Evolutionary conservation across 192 early-diverging fungal genomes (phyloP).

Genomic region (Spizellomyces sp.): DNA sequence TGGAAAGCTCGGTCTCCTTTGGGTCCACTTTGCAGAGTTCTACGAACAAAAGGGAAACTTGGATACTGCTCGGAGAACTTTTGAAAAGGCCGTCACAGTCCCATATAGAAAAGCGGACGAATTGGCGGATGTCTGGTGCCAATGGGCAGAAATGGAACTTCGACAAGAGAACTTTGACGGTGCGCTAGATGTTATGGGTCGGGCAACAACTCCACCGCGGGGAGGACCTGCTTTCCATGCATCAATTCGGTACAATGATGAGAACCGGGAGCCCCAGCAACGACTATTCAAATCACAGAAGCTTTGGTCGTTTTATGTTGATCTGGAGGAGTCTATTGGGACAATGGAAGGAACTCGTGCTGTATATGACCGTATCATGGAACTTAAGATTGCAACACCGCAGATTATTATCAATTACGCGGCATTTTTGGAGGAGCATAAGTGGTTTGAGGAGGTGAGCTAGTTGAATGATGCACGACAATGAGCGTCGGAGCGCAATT

Average conservation of each 20-base stretch:
- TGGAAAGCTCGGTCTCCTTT: constrained; percentile 80
- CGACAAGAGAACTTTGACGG: constrained; percentile 59
- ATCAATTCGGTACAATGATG: constrained; percentile 74
- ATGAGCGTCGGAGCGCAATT: not conserved
- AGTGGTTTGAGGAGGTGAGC: constrained; percentile 86
- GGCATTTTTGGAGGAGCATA: constrained; percentile 82
- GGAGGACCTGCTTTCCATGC: constrained; percentile 38
- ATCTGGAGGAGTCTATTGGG: constrained; percentile 91
- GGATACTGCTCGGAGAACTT: constrained; percentile 71
- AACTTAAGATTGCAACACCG: constrained; percentile 91
- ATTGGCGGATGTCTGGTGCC: constrained; percentile 85
- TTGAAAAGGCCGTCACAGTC: constrained; percentile 84
- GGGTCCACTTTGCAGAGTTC: constrained; percentile 82
- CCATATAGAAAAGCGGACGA: constrained; percentile 79
- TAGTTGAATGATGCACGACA: no score
- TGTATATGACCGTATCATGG: constrained; percentile 91
- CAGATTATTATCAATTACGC: constrained; percentile 97
- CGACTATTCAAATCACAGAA: constrained; percentile 86
- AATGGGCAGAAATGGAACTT: constrained; percentile 88
- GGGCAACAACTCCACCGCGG: constrained; percentile 73
- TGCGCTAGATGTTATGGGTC: constrained; percentile 81
- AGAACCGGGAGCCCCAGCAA: constrained; percentile 70
- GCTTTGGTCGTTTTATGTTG: constrained; percentile 93
- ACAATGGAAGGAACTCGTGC: constrained; percentile 75
- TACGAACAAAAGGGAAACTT: constrained; percentile 67